Evolutionary conservation across 1,139 yeast species (phyloP).

Genomic region (Yamadazyma pseudoaaseri): DNA sequence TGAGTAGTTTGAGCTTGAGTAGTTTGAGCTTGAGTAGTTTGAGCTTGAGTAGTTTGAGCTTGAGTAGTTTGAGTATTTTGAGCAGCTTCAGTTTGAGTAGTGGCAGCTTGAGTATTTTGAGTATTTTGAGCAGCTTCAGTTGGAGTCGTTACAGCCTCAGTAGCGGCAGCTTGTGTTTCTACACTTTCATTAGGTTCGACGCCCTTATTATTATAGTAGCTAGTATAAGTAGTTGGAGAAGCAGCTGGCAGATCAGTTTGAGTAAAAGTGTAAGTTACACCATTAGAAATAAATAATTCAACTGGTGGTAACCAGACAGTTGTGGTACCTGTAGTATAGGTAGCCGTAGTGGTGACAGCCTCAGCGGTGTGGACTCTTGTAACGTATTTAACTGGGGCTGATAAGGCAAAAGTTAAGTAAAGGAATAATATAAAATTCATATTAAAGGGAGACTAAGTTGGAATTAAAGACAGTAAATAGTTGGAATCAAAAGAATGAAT

Average conservation of each 20-base stretch:
- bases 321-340: slow-evolving; percentile 58
- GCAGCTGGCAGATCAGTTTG: slow-evolving; percentile 37
- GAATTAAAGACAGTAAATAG: slow-evolving; percentile 2
- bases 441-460: slow-evolving; percentile 3
- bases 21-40: slow-evolving; percentile 9
- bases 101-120: slow-evolving; percentile 10
- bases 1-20: slow-evolving; percentile 5
- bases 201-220: slow-evolving; percentile 17
- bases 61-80: slow-evolving; percentile 2
- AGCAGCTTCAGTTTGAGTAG: background rate
- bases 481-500: too few relatives aligned
- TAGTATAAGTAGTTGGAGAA: slow-evolving; percentile 33
- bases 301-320: slow-evolving; percentile 69
- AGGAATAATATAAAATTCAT: slow-evolving; percentile 20
- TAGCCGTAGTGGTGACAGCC: slow-evolving; percentile 52
- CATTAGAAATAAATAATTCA: slow-evolving; percentile 60
- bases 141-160: slow-evolving; percentile 12
- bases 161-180: slow-evolving; percentile 1
- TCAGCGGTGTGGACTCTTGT: slow-evolving; percentile 67
- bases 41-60: slow-evolving; percentile 2
- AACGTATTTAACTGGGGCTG: slow-evolving; percentile 42
- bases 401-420: slow-evolving; percentile 21
- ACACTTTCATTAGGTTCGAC: slow-evolving; percentile 1
- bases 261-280: slow-evolving; percentile 60
- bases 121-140: slow-evolving; percentile 13